Evolutionary conservation across 1,139 yeast species (phyloP).

Genomic region (Wickerhamomyces sp.): DNA sequence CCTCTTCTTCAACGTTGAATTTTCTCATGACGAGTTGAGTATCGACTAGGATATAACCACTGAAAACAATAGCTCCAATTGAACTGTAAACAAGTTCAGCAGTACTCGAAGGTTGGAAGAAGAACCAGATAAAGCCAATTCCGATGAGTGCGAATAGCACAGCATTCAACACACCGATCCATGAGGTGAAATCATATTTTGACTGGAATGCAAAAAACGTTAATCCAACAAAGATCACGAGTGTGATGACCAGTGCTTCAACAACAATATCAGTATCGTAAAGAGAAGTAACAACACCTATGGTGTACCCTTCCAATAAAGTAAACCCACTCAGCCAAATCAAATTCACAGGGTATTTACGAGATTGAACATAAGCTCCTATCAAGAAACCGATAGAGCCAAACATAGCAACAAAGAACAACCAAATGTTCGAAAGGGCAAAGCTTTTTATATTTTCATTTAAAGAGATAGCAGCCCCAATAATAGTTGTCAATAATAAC

Average conservation of each 20-base stretch:
- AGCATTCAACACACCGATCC: conserved; percentile 62
- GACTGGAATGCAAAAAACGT: conserved; percentile 78
- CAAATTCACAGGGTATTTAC: conserved; percentile 64
- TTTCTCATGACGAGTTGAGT: conserved; percentile 80
- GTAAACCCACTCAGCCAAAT: conserved; percentile 64
- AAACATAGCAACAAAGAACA: conserved; percentile 50
- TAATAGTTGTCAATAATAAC: conserved; percentile 53
- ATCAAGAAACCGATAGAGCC: conserved; percentile 62
- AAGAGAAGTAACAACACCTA: conserved; percentile 65
- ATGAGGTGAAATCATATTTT: conserved; percentile 72
- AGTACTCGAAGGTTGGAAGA: conserved; percentile 56
- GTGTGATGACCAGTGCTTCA: conserved; percentile 69
- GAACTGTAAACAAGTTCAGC: conserved; percentile 64
- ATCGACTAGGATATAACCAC: conserved; percentile 71
- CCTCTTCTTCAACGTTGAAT: conserved; percentile 81
- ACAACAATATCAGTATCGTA: conserved; percentile 63
- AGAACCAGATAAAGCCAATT: conserved; percentile 63
- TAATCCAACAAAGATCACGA: conserved; percentile 67
- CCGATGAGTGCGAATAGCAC: conserved; percentile 69
- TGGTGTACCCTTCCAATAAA: conserved; percentile 63
- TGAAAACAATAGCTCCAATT: conserved; percentile 70
- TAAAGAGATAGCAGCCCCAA: conserved; percentile 52
- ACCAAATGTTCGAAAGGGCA: conserved; percentile 59
- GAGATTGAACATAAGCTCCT: conserved; percentile 54
- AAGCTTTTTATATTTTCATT: conserved; percentile 48